Conservation (phyloP, 306 rosid genomes). For the Cucurbita argyrosperma region DNA sequence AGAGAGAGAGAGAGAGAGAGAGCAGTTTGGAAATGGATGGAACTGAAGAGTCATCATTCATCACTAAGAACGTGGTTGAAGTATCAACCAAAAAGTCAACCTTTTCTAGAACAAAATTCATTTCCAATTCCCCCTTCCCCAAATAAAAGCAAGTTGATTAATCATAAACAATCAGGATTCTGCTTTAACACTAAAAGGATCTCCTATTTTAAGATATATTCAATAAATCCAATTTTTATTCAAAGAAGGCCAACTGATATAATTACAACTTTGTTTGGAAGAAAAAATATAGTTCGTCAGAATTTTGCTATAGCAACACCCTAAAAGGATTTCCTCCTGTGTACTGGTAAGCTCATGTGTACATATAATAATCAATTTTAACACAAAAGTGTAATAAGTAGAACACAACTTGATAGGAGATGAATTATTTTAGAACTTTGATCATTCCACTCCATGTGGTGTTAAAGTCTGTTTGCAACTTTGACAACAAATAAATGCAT, state of each 20-base stretch:
- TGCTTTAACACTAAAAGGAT: background rate
- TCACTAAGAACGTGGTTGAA: background rate
- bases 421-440: background rate
- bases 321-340: background rate
- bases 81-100: background rate
- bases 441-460: background rate
- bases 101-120: background rate
- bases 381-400: background rate
- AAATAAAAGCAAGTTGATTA: background rate
- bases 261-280: background rate
- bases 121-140: background rate
- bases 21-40: background rate
- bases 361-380: background rate
- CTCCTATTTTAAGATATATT: background rate
- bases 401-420: background rate
- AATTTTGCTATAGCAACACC: background rate
- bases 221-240: background rate
- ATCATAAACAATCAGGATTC: background rate
- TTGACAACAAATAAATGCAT: background rate
- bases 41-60: background rate
- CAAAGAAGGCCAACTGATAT: background rate
- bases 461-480: background rate
- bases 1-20: background rate
- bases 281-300: background rate
- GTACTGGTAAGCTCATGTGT: background rate